Percentiles rank a stretch among this genome's conserved stretches.
Evolutionary conservation across 1,284 basidiomycete species (phyloP).

Genomic region (Porphyrellus sp.): DNA sequence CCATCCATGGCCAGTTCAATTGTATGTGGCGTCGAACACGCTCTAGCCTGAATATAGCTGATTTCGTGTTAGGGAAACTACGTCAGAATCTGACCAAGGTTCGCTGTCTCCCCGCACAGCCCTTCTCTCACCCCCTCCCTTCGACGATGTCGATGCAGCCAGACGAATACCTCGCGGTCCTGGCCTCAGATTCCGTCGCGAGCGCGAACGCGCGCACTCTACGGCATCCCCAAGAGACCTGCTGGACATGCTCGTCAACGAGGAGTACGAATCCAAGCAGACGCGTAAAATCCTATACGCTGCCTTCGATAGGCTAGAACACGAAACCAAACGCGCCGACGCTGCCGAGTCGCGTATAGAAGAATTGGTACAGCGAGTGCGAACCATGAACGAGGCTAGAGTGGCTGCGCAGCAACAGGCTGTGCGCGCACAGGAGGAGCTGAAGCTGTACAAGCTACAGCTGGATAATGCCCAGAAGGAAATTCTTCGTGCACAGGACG

Average conservation of each 20-base stretch:
- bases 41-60: not conserved
- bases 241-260: slow-evolving; percentile 48
- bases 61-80: slow-evolving; percentile 7
- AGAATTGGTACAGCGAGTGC: slow-evolving; percentile 50
- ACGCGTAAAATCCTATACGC: slow-evolving; percentile 51
- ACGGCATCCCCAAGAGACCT: slow-evolving; percentile 42
- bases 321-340: slow-evolving; percentile 50
- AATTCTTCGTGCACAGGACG: slow-evolving; percentile 47
- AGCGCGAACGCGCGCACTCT: slow-evolving; percentile 35
- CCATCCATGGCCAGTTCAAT: slow-evolving; percentile 21
- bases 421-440: slow-evolving; percentile 48
- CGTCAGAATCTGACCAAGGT: slow-evolving; percentile 28
- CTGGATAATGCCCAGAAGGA: slow-evolving; percentile 61
- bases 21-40: slow-evolving; percentile 20
- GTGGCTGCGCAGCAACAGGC: slow-evolving; percentile 51
- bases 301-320: slow-evolving; percentile 50
- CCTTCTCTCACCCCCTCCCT: slow-evolving; percentile 27
- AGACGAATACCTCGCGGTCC: slow-evolving; percentile 28
- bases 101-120: slow-evolving; percentile 31
- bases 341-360: slow-evolving; percentile 50
- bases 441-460: slow-evolving; percentile 60
- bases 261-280: slow-evolving; percentile 53
- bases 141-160: slow-evolving; percentile 11
- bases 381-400: slow-evolving; percentile 50
- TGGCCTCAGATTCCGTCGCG: slow-evolving; percentile 29